Percentiles rank a stretch among this genome's conserved stretches.
Conservation (phyloP, 768 basidiomycete species). For the Agrocybe praecox region DNA sequence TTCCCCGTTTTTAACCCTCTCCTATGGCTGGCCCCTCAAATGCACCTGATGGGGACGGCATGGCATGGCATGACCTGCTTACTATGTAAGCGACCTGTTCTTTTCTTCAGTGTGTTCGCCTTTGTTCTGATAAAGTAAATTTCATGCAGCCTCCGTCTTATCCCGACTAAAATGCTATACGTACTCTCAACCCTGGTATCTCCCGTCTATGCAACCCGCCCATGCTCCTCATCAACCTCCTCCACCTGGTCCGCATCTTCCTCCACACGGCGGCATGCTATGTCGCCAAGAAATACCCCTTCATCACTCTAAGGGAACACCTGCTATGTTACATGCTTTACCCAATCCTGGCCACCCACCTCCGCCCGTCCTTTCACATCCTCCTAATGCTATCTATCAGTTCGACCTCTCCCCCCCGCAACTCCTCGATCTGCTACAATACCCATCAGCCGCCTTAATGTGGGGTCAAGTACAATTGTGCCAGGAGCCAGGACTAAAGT, state of each 20-base stretch:
- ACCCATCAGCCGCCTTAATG: constrained; percentile 57
- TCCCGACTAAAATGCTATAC: constrained; percentile 48
- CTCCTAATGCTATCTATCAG: constrained; percentile 47
- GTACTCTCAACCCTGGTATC: constrained; percentile 34
- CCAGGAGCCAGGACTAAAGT: constrained; percentile 46
- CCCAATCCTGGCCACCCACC: constrained; percentile 46
- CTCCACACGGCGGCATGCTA: constrained; percentile 51
- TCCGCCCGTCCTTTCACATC: constrained; percentile 47
- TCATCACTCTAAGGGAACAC: constrained; percentile 62
- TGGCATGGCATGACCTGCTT: constrained; percentile 41
- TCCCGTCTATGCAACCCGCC: constrained; percentile 41
- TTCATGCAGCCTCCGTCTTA: constrained; percentile 37
- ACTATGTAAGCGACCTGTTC: constrained; percentile 54
- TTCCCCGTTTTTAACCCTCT: constrained; percentile 65
- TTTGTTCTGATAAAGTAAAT: constrained; percentile 5
- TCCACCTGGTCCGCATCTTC: constrained; percentile 49
- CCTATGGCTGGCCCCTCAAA: constrained; percentile 38
- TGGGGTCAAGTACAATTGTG: constrained; percentile 67
- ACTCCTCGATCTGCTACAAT: constrained; percentile 67
- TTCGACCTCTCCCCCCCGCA: constrained; percentile 66
- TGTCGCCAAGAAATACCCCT: constrained; percentile 69
- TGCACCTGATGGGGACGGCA: constrained; percentile 39
- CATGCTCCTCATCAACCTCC: constrained; percentile 55
- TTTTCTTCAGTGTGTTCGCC: constrained; percentile 9
- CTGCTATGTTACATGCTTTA: constrained; percentile 63